Base-by-base conservation (phyloP, 129 eudicot genomes). In the Kitagawia praeruptora region DNA sequence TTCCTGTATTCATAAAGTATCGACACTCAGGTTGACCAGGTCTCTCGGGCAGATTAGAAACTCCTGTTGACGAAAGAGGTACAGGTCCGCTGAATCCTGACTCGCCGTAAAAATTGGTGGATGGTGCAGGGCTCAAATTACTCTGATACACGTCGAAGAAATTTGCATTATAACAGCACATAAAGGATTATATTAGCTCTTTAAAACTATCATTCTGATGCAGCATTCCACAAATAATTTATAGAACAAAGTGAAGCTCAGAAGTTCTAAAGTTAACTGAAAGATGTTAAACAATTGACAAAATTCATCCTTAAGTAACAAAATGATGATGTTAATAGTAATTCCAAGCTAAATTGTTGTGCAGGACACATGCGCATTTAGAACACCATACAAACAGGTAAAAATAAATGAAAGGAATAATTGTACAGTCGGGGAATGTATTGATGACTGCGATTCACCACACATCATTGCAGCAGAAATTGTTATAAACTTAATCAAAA, bases 11-110 rank as follows among this genome's bases (percentile, higher is more conserved):
- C 91, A 93, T 89, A 67, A 91, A 93, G 79, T 91, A 83, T 27
- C 93, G 94, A 82, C 98, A 93, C 77, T 91, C 97, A 18, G 97
- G 98, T 79, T 89, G 96, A 73, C 86, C 96, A 73, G 97, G 98
- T 31, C 98, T 89, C 75, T 93, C 95, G 12, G 98, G 98, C 64
- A 91, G 91, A 82, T 84, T 75, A 70, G 94, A 82, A 72, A 40
- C 84, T 37, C 85, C 69, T 64, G 87, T 27, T 40, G 82, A 21
- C 9, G 80, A 66, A 28, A 83, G 37, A 78, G 85, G 80, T 10
- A 76, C 44, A 44, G 77, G 87, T 61, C 89, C 93, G 49, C 77
- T 74, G 13, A 84, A 82, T 66, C 84, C 87, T 6, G 84, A 80
- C 48, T 80, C 84, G 54, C 85, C 89, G 75, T 83, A 82, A 66